Evolutionary conservation across 768 basidiomycete genomes (phyloP).

Genomic region (Bullera alba): DNA sequence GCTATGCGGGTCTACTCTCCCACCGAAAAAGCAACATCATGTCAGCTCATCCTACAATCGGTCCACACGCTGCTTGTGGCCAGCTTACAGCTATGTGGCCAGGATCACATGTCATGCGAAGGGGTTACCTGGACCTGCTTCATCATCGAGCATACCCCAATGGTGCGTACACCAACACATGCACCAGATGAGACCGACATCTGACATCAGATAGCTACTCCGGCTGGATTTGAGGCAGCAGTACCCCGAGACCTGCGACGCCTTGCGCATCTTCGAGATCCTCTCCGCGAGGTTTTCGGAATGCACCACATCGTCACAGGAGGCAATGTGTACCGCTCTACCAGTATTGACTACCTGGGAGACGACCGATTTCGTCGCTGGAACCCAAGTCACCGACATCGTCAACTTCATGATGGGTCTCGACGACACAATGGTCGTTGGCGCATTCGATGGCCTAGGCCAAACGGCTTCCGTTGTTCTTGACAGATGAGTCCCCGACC

Average conservation of each 20-base stretch:
- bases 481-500: slow-evolving; percentile 24
- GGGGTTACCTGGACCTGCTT: slow-evolving; percentile 32
- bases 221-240: slow-evolving; percentile 18
- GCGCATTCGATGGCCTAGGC: slow-evolving; percentile 22
- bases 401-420: slow-evolving; percentile 20
- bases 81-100: slow-evolving; percentile 19
- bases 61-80: slow-evolving; percentile 24
- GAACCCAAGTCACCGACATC: slow-evolving; percentile 8
- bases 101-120: background rate
- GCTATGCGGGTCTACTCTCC: slow-evolving; percentile 25
- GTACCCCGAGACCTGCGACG: slow-evolving; percentile 22
- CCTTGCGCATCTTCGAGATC: slow-evolving; percentile 15
- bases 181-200: no score
- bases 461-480: slow-evolving; percentile 21
- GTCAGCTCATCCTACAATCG: slow-evolving; percentile 20
- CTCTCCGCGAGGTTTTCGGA: slow-evolving; percentile 5
- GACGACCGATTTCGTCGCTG: slow-evolving; percentile 9
- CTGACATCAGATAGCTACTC: slow-evolving; percentile 8
- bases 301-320: slow-evolving; percentile 4
- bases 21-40: slow-evolving; percentile 13
- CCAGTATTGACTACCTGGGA: slow-evolving; percentile 34
- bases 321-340: slow-evolving; percentile 20
- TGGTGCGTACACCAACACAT: no score
- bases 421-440: background rate
- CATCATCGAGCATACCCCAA: slow-evolving; percentile 29